Conservation (phyloP, 352 stramenopile genomes). For the Vaucheria bursata region DNA sequence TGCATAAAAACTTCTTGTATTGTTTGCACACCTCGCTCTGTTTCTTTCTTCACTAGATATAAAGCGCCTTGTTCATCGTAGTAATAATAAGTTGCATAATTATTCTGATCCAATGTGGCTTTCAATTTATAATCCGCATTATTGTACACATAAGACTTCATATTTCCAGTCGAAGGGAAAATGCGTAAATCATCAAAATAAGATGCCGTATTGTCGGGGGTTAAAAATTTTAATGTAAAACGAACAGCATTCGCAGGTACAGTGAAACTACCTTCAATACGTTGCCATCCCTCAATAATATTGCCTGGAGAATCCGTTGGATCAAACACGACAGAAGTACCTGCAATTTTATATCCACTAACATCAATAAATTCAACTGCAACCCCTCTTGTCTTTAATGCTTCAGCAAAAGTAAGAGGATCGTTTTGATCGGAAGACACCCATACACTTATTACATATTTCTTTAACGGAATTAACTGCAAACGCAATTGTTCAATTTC, state of each 20-base stretch:
- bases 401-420: too few species aligned
- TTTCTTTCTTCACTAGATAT: neutral
- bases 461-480: too few species aligned
- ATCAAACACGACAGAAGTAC: neutral
- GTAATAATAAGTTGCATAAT: neutral
- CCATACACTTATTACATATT: neutral
- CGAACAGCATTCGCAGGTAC: neutral
- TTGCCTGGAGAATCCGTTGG: neutral
- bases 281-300: neutral
- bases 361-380: neutral
- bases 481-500: too few species aligned
- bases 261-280: neutral
- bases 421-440: too few species aligned
- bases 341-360: neutral
- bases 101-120: neutral
- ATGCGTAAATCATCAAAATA: neutral
- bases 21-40: neutral
- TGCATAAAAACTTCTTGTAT: neutral
- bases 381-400: too few species aligned
- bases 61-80: neutral
- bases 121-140: neutral
- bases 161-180: neutral
- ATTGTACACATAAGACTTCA: neutral
- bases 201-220: neutral
- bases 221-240: neutral